Evolutionary conservation across 148 eudicot genomes (phyloP).

Genomic region (Dysphania ambrosioides): DNA sequence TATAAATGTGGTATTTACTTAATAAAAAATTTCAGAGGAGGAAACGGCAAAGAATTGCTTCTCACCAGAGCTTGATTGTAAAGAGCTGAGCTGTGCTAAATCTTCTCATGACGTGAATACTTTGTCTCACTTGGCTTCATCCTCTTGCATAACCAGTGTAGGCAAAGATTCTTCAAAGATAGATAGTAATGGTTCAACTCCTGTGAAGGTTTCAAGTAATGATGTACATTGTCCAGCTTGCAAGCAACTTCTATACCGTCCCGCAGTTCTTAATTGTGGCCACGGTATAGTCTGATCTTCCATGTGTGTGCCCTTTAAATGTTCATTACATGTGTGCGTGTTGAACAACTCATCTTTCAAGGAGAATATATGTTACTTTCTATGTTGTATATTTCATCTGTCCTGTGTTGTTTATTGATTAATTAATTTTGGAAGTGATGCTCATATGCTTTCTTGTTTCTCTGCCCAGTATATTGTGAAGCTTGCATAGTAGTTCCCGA

Average conservation of each 20-base stretch:
- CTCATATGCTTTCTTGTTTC: not conserved
- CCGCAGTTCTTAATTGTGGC: conserved; percentile 79
- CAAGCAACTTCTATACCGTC: conserved; percentile 56
- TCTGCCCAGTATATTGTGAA: conserved; percentile 52
- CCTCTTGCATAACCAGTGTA: conserved; percentile 10
- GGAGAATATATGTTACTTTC: no score
- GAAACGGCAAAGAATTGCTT: conserved; percentile 38
- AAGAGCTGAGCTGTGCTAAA: conserved; percentile 22
- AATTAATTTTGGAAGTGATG: not conserved
- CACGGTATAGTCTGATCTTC: conserved; percentile 49
- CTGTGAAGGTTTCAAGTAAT: conserved; percentile 40
- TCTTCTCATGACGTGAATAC: conserved; percentile 19
- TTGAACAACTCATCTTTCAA: no score
- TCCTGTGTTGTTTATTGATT: not conserved
- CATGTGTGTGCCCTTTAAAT: not conserved
- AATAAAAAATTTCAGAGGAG: conserved; percentile 40
- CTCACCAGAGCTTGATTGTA: conserved; percentile 55
- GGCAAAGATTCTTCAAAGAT: conserved; percentile 22
- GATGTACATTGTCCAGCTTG: conserved; percentile 65
- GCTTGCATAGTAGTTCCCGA: conserved; percentile 48
- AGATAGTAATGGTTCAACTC: conserved; percentile 15
- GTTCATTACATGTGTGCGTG: not conserved
- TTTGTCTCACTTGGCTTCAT: conserved; percentile 19
- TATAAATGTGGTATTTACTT: conserved; percentile 9
- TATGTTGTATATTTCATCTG: not conserved